phyloP scores from a whole-genome alignment of 2,329 filamentous ascomycete species.

The Hypoxylon sp. region DNA sequence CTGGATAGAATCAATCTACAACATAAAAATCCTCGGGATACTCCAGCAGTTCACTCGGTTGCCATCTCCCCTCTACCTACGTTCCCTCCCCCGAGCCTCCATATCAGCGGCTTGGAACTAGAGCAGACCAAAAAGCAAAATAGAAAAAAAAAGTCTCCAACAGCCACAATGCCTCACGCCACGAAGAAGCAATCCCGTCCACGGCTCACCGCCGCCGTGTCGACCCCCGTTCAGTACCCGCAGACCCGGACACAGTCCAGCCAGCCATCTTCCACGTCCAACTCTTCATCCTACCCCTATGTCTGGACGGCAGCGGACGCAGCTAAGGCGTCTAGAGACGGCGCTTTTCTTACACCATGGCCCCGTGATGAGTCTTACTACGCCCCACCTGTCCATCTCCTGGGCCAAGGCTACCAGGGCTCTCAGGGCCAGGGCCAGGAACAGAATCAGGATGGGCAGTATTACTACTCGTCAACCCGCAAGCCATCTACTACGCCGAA shows the following conservation, averaged over 20 bases:
- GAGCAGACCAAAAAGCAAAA: neutral
- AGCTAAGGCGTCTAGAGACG: slow-evolving; percentile 35
- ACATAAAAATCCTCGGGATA: neutral
- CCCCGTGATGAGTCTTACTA: slow-evolving; percentile 38
- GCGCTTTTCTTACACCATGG: slow-evolving; percentile 43
- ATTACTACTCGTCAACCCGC: neutral
- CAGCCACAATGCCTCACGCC: slow-evolving; percentile 34
- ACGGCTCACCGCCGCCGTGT: slow-evolving; percentile 6
- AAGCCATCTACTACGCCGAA: neutral
- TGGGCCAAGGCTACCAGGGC: slow-evolving; percentile 8
- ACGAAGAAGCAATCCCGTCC: slow-evolving; percentile 35
- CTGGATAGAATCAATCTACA: neutral
- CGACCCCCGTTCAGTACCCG: slow-evolving; percentile 18
- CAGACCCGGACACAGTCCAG: slow-evolving; percentile 19
- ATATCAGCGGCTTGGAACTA: neutral
- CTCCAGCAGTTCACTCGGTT: neutral
- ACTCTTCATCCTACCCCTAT: slow-evolving; percentile 7
- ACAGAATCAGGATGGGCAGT: neutral
- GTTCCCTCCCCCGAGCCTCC: neutral
- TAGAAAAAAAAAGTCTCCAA: neutral
- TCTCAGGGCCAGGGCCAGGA: slow-evolving; percentile 13
- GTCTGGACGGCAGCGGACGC: slow-evolving; percentile 41
- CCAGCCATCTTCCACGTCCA: slow-evolving; percentile 3
- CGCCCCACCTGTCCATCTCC: slow-evolving; percentile 17
- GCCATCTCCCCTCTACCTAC: neutral